A percentile compares a stretch with the other conserved stretches of the same genome.
These are phyloP conservation scores for Barbatosphaeria neglecta DNA, from an alignment of 495 filamentous ascomycete species.

Conservation along the genomic window DNA sequence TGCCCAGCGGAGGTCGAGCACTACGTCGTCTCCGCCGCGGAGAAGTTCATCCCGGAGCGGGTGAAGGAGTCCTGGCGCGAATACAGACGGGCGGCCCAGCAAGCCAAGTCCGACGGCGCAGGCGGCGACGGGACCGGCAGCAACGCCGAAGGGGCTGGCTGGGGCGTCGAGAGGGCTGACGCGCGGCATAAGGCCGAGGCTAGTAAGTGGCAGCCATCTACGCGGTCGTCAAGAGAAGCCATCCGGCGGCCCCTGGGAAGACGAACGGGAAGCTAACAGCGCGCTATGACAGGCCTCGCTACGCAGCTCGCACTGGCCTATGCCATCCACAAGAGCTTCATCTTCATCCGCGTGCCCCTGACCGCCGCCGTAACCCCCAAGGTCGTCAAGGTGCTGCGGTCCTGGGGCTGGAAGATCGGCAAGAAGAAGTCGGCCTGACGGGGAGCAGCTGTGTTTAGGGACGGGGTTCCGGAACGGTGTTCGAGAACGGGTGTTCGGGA, in stretches of 20 bases:
- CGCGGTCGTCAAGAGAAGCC: background rate
- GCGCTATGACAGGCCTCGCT: constrained; percentile 28
- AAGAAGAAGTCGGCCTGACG: too few relatives aligned
- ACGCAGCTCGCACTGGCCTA: constrained; percentile 93
- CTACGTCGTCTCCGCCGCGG: constrained; percentile 31
- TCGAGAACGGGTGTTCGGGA: too few relatives aligned
- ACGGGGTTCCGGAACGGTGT: too few relatives aligned
- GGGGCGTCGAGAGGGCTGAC: constrained; percentile 42
- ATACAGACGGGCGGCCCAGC: constrained; percentile 24
- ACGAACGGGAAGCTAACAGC: background rate
- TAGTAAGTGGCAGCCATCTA: constrained; percentile 30
- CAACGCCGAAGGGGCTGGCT: constrained; percentile 30
- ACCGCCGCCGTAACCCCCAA: constrained; percentile 85
- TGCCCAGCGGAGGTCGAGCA: constrained; percentile 37
- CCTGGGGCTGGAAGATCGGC: constrained; percentile 64
- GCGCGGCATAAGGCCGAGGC: constrained; percentile 35
- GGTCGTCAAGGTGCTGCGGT: constrained; percentile 71
- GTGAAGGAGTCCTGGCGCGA: constrained; percentile 32
- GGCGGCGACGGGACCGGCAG: constrained; percentile 19
- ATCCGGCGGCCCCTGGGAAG: too few relatives aligned
- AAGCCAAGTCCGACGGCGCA: constrained; percentile 14
- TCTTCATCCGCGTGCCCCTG: constrained; percentile 83
- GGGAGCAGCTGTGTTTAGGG: too few relatives aligned
- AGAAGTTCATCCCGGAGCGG: constrained; percentile 38
- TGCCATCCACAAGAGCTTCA: constrained; percentile 95